These are phyloP conservation scores for Leccinum huronense DNA, from an alignment of 1,284 basidiomycete species.

Conservation along the genomic window DNA sequence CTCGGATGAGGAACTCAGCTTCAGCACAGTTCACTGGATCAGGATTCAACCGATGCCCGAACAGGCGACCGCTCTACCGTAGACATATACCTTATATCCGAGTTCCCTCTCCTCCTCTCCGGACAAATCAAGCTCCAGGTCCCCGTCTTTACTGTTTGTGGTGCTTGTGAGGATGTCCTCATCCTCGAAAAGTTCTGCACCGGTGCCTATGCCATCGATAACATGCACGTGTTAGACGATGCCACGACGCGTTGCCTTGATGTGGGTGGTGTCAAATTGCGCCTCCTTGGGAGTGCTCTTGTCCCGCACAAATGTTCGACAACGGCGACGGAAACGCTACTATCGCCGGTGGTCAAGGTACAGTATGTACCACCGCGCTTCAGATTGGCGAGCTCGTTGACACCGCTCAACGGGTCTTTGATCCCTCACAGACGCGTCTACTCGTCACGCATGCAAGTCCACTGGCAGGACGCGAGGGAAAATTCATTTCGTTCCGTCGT, in stretches of 20 bases:
- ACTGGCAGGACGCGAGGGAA: constrained; percentile 80
- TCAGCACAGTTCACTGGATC: neutral
- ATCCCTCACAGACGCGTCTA: constrained; percentile 90
- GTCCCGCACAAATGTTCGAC: constrained; percentile 96
- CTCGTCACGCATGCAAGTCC: constrained; percentile 89
- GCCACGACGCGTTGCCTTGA: constrained; percentile 89
- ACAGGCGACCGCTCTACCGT: constrained; percentile 54
- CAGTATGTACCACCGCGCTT: constrained; percentile 98
- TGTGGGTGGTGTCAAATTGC: constrained; percentile 89
- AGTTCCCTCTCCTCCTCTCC: constrained; percentile 89
- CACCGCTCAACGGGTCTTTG: constrained; percentile 92
- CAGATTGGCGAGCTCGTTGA: constrained; percentile 98
- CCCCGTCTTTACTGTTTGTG: constrained; percentile 96
- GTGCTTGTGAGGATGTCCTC: constrained; percentile 94
- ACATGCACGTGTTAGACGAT: constrained; percentile 92
- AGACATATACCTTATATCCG: constrained; percentile 78
- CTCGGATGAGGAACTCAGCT: neutral
- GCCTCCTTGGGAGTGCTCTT: constrained; percentile 93
- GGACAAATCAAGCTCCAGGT: constrained; percentile 87
- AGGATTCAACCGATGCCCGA: neutral
- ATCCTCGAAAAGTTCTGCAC: constrained; percentile 91
- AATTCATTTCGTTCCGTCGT: too few relatives aligned
- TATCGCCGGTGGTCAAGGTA: constrained; percentile 96
- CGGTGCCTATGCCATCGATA: constrained; percentile 79
- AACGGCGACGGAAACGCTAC: constrained; percentile 93